Conservation (phyloP, 116 monocot species). For the Dioscorea cayenensis region DNA sequence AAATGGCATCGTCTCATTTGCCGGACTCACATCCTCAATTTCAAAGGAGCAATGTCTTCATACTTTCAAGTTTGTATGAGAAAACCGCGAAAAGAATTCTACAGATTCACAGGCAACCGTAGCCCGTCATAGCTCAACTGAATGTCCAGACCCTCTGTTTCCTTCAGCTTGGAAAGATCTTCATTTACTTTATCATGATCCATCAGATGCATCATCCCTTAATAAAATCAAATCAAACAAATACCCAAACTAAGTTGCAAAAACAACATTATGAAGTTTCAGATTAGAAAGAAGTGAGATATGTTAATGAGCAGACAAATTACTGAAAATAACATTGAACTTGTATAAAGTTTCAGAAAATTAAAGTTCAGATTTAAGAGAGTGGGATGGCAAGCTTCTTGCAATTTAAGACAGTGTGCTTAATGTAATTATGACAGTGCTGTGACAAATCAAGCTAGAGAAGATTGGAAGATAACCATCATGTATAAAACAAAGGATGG, state of each 20-base stretch:
- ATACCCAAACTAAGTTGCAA: not conserved
- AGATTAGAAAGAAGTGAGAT: too few species aligned
- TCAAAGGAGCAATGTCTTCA: not conserved
- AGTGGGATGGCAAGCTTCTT: too few species aligned
- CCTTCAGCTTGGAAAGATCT: conserved; percentile 62
- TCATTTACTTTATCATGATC: conserved; percentile 67
- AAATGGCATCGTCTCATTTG: not conserved
- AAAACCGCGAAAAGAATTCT: conserved; percentile 3
- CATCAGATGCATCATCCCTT: conserved; percentile 93
- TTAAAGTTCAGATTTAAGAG: too few species aligned
- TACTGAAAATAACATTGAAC: too few species aligned
- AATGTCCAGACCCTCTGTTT: conserved; percentile 68
- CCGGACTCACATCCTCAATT: not conserved
- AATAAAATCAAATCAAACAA: not conserved
- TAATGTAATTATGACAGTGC: too few species aligned
- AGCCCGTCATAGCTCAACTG: conserved; percentile 88
- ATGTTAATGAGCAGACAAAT: too few species aligned
- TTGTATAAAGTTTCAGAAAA: too few species aligned
- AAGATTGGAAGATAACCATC: too few species aligned
- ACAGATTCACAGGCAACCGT: conserved; percentile 52
- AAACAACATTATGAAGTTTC: not conserved
- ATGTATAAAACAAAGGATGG: not conserved
- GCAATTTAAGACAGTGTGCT: too few species aligned
- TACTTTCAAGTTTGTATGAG: conserved; percentile 27
- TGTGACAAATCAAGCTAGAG: too few species aligned